phyloP scores from a whole-genome alignment of 2,329 filamentous ascomycete genomes.

The Talaromyces pinophilus region DNA sequence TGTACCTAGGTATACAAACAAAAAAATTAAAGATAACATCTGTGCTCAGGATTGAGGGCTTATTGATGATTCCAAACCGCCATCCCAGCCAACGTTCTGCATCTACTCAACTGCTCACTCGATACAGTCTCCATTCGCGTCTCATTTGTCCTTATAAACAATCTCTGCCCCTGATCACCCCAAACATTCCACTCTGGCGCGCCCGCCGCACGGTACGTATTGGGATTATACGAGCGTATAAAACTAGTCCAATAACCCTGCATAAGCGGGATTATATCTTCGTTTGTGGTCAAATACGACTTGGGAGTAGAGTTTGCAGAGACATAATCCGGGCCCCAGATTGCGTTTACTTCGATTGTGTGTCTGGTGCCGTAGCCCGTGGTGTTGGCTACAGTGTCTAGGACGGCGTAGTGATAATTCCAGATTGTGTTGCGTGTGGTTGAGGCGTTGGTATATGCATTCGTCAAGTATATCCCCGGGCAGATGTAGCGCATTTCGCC shows the following conservation, averaged over 20 bases:
- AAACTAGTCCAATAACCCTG: slow-evolving; percentile 77
- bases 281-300: slow-evolving; percentile 61
- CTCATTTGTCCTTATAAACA: slow-evolving; percentile 49
- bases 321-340: slow-evolving; percentile 65
- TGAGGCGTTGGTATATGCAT: slow-evolving; percentile 38
- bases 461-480: slow-evolving; percentile 59
- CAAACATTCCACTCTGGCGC: slow-evolving; percentile 57
- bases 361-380: slow-evolving; percentile 66
- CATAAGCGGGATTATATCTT: slow-evolving; percentile 59
- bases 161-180: slow-evolving; percentile 36
- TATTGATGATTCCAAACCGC: slow-evolving; percentile 19
- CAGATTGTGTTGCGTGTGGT: slow-evolving; percentile 52
- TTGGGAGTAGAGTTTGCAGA: slow-evolving; percentile 48
- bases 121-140: slow-evolving; percentile 52
- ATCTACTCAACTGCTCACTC: slow-evolving; percentile 32
- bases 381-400: slow-evolving; percentile 56
- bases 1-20: background rate
- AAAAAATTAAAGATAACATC: background rate
- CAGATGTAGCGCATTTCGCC: slow-evolving; percentile 68
- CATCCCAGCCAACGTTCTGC: slow-evolving; percentile 20
- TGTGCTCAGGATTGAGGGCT: too few relatives aligned
- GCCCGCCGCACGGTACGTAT: slow-evolving; percentile 51
- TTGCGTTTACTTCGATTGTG: slow-evolving; percentile 64
- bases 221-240: slow-evolving; percentile 66
- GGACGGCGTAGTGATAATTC: slow-evolving; percentile 71